Evolutionary conservation across 495 filamentous ascomycete genomes (phyloP).

Genomic region (Penicillium robsamsonii): DNA sequence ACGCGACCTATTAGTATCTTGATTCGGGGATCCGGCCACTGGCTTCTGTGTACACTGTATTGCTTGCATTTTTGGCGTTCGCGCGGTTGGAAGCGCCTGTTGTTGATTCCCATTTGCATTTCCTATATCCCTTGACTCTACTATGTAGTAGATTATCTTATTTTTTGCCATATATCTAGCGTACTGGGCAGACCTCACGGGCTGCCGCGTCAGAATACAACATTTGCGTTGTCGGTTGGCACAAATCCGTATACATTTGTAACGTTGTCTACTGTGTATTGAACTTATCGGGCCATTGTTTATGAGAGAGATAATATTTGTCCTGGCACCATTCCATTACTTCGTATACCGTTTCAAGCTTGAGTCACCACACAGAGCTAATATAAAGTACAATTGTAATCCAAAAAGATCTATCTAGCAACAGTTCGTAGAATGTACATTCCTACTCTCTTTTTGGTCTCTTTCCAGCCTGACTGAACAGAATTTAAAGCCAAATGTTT

Average conservation of each 20-base stretch:
- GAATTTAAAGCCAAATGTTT: constrained; percentile 3
- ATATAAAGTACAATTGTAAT: background rate
- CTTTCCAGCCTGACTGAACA: background rate
- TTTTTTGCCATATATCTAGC: background rate
- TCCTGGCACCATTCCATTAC: background rate
- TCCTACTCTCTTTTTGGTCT: background rate
- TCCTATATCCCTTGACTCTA: constrained; percentile 2
- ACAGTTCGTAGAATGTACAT: background rate
- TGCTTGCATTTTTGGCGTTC: constrained; percentile 29
- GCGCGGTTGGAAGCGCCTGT: constrained; percentile 12
- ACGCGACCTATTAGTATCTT: background rate
- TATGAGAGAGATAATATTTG: background rate
- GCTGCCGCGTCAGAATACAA: background rate
- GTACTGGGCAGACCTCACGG: background rate
- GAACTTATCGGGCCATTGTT: background rate
- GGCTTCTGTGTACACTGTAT: constrained; percentile 11
- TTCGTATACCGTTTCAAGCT: background rate
- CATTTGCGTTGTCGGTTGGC: background rate
- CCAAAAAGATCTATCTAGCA: constrained; percentile 1
- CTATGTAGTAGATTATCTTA: background rate
- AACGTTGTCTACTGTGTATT: background rate
- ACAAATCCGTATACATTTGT: background rate
- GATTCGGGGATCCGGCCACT: constrained; percentile 3
- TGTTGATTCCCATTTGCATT: constrained; percentile 18
- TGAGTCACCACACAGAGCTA: background rate